Base-by-base conservation (phyloP, 2,329 filamentous ascomycete species). In the Trichophyton mentagrophytes region DNA sequence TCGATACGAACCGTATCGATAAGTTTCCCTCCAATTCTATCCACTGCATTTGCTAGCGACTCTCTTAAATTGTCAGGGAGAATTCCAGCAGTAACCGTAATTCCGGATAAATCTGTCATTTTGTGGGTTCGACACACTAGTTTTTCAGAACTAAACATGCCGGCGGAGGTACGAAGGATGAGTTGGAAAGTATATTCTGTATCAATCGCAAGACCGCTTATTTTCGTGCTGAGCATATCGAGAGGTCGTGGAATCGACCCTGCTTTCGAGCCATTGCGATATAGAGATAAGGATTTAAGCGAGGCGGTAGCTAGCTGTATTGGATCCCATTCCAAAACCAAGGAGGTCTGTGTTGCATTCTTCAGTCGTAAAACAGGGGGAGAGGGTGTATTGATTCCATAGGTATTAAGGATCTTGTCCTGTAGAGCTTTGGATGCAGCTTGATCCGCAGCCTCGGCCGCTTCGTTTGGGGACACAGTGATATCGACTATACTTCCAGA, bases 401-500 rank as follows among this genome's bases (percentile, higher is more conserved):
- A 97, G 60, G 88, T 87, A 67, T 82, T 80, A 75, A 88, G 87
- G 77, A 99, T 97, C 68, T 86, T 85, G 69, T 88, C 85, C 77
- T 99, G 93, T n/a, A 99, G 86, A 36, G 83, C 77, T 65, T 86
- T 80, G 80, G 99, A 99, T 64, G 85, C 81, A 62, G 84, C 80
- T 68, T 89, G 84, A 63, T 90, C 84, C 66, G 85, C 80, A 60
- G 81, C 74, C 77, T 99, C 93, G 62, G 91, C 89, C 60, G 79
- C 77, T 67, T 83, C 80, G 76, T 99, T 99, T 73, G 92, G 90
- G 62, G 87, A 81, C 66, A 99, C 93, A 64, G 90, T 90, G 75
- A 99, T 97, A 76, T 99, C 93, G 73, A 99, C 93, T 69, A 99
- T 97, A 73, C 89, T 95, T 67, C 93, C 93, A 15, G 90, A 96